These are phyloP conservation scores for Ustanciosporium gigantosporum DNA, from an alignment of 1,284 basidiomycete genomes.

Conservation along the genomic window DNA sequence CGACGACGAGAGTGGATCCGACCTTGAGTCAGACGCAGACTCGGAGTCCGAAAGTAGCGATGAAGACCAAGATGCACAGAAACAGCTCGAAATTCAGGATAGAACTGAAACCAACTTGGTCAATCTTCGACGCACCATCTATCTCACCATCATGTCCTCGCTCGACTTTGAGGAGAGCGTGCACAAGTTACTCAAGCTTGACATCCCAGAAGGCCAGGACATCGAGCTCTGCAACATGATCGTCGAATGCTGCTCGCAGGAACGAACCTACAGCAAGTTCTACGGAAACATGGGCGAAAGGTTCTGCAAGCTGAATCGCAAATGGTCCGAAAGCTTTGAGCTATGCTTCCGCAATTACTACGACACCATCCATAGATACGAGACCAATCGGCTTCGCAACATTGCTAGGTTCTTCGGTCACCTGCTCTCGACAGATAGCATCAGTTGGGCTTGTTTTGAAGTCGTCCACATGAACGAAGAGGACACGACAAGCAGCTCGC, in stretches of 20 bases:
- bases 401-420: slow-evolving; percentile 96
- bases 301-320: slow-evolving; percentile 90
- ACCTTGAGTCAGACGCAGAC: slow-evolving; percentile 48
- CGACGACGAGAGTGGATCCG: slow-evolving; percentile 24
- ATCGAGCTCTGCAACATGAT: slow-evolving; percentile 98
- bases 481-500: slow-evolving; percentile 90
- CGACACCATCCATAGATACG: slow-evolving; percentile 95
- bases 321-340: slow-evolving; percentile 89
- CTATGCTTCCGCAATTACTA: slow-evolving; percentile 88
- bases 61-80: slow-evolving; percentile 64
- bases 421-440: slow-evolving; percentile 72
- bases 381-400: slow-evolving; percentile 95
- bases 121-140: slow-evolving; percentile 90
- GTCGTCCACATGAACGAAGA: slow-evolving; percentile 94
- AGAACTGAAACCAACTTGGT: slow-evolving; percentile 92
- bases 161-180: slow-evolving; percentile 91
- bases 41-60: slow-evolving; percentile 68
- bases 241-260: slow-evolving; percentile 98
- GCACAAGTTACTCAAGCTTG: slow-evolving; percentile 92
- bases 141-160: slow-evolving; percentile 87
- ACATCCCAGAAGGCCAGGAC: slow-evolving; percentile 88
- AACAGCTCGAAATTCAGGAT: slow-evolving; percentile 78
- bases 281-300: slow-evolving; percentile 95
- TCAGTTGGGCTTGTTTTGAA: slow-evolving; percentile 85
- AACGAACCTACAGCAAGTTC: slow-evolving; percentile 93